A percentile compares a stretch with the other conserved stretches of the same genome.
Evolutionary conservation across 306 rosid genomes (phyloP).

Genomic region (Prunus campanulata): DNA sequence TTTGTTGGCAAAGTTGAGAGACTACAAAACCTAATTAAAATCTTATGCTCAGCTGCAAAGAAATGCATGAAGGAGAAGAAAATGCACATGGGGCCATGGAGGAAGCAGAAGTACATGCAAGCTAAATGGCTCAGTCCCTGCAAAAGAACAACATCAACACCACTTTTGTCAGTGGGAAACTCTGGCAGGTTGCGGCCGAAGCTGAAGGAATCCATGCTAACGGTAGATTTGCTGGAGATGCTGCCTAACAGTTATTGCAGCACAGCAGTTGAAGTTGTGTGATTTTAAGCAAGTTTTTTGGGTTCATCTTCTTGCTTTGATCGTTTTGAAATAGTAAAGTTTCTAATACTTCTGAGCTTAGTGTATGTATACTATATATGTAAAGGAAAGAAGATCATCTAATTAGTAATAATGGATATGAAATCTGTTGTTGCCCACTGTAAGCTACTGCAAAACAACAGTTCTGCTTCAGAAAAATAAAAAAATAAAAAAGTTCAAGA

Average conservation of each 20-base stretch:
- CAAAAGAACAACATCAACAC: conserved; percentile 46
- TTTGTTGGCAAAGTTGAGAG: conserved; percentile 80
- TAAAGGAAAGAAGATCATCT: not conserved
- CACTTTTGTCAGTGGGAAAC: conserved; percentile 29
- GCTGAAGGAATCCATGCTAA: conserved; percentile 66
- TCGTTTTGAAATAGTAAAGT: not conserved
- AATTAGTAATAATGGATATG: not conserved
- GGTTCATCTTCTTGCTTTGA: not conserved
- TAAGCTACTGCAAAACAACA: too few relatives aligned
- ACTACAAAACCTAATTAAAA: conserved; percentile 45
- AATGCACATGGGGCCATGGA: conserved; percentile 95
- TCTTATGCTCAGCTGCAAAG: conserved; percentile 68
- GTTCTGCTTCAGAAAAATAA: not conserved
- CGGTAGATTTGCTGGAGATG: conserved; percentile 64
- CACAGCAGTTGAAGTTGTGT: conserved; percentile 52
- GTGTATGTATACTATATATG: not conserved
- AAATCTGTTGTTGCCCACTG: not conserved
- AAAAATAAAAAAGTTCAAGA: not conserved
- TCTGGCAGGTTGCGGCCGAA: conserved; percentile 27
- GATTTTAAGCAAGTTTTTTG: not conserved
- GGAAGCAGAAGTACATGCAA: conserved; percentile 78
- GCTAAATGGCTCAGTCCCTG: conserved; percentile 82
- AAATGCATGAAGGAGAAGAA: conserved; percentile 83
- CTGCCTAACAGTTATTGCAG: conserved; percentile 45
- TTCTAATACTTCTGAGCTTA: not conserved